Percentiles rank a stretch among this genome's conserved stretches.
Conservation (phyloP, 352 stramenopile genomes). For the Globisporangium carolinianum region DNA sequence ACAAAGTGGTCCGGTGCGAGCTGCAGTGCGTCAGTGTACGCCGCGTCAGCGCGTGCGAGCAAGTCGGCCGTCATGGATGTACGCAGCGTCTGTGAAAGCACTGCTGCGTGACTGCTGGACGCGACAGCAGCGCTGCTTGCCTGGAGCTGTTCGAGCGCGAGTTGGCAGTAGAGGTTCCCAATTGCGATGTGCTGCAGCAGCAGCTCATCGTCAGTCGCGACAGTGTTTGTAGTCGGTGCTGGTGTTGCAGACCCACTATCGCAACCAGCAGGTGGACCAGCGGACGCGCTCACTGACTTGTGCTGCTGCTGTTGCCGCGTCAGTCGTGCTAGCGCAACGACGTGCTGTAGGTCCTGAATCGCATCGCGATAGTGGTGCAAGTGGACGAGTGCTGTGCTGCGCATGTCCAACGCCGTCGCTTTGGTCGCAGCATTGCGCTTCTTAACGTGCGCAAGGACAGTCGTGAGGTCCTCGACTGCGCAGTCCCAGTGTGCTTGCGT, state of each 20-base stretch:
- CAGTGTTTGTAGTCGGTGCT: background rate
- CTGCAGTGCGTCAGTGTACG: conserved; percentile 29
- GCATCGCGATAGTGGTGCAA: conserved; percentile 29
- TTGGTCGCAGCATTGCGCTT: conserved; percentile 22
- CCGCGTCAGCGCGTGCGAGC: conserved; percentile 19
- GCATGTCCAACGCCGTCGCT: conserved; percentile 22
- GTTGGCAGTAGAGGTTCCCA: conserved; percentile 52
- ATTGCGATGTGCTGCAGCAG: conserved; percentile 37
- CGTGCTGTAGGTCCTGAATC: conserved; percentile 41
- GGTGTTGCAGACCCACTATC: too few species aligned
- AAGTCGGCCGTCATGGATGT: conserved; percentile 16
- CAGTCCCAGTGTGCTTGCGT: conserved; percentile 29
- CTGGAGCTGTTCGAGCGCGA: conserved; percentile 40
- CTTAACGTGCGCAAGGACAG: conserved; percentile 30
- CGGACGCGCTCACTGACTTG: conserved; percentile 7
- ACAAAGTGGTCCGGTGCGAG: conserved; percentile 31
- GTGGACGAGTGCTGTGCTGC: conserved; percentile 29
- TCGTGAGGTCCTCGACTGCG: conserved; percentile 32
- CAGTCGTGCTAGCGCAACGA: background rate
- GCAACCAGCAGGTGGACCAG: background rate
- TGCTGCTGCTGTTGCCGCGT: conserved; percentile 9
- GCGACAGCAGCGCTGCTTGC: conserved; percentile 16
- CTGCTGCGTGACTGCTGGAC: conserved; percentile 15
- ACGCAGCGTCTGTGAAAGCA: conserved; percentile 11
- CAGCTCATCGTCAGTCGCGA: conserved; percentile 10